Evolutionary conservation across 2,329 filamentous ascomycete genomes (phyloP).

Genomic region (Fusarium odoratissimum): DNA sequence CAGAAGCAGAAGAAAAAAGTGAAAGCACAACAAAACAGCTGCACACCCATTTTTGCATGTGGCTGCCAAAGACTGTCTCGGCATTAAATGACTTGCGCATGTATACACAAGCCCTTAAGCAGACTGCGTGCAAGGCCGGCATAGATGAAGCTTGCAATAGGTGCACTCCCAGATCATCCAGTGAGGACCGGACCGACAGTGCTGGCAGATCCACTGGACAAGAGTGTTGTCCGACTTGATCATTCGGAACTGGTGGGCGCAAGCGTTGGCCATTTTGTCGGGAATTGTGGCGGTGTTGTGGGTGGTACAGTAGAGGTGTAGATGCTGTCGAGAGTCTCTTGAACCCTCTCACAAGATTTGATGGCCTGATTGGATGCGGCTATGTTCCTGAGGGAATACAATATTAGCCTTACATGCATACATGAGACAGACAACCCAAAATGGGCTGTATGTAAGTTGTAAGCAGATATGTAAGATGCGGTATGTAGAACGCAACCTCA

Average conservation of each 20-base stretch:
- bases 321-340: slow-evolving; percentile 29
- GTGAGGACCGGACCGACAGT: slow-evolving; percentile 73
- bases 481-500: slow-evolving; percentile 15
- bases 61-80: slow-evolving; percentile 33
- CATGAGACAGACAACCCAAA: slow-evolving; percentile 20
- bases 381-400: slow-evolving; percentile 29
- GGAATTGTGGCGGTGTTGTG: slow-evolving; percentile 26
- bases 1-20: slow-evolving; percentile 6
- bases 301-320: slow-evolving; percentile 34
- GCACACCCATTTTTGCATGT: slow-evolving; percentile 30
- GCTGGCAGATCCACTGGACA: slow-evolving; percentile 73
- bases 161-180: slow-evolving; percentile 77
- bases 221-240: slow-evolving; percentile 75
- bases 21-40: slow-evolving; percentile 4
- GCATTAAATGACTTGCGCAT: slow-evolving; percentile 11
- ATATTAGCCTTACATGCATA: slow-evolving; percentile 42
- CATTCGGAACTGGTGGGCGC: slow-evolving; percentile 72
- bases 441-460: slow-evolving; percentile 5
- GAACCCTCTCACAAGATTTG: slow-evolving; percentile 36
- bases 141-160: slow-evolving; percentile 75
- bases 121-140: slow-evolving; percentile 65
- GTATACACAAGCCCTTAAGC: slow-evolving; percentile 34
- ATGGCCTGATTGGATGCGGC: slow-evolving; percentile 39
- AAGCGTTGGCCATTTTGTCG: slow-evolving; percentile 63
- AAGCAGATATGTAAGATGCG: slow-evolving; percentile 20